These are phyloP conservation scores for Salvia hispanica DNA, from an alignment of 257 asterid species.

Conservation along the genomic window DNA sequence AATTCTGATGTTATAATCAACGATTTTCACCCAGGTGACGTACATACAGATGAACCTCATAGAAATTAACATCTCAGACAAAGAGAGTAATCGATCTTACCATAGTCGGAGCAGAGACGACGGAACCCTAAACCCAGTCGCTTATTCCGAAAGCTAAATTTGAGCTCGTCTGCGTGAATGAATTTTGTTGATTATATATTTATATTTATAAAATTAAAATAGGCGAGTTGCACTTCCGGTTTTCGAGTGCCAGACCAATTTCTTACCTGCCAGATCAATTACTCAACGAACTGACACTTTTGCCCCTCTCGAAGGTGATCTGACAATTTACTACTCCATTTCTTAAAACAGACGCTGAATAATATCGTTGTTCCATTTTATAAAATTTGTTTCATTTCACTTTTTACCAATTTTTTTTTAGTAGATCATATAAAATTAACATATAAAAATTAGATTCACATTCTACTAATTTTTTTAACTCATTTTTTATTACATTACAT, in stretches of 20 bases:
- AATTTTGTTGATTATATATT: background rate
- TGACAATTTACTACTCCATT: no score
- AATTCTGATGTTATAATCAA: conserved; percentile 12
- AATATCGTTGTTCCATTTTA: no score
- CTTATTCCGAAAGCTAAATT: conserved; percentile 27
- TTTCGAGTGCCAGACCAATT: conserved; percentile 13
- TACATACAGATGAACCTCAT: background rate
- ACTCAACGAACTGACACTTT: background rate
- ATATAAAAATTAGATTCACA: no score
- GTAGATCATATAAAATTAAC: no score
- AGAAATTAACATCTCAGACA: conserved; percentile 9
- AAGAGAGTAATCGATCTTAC: conserved; percentile 31
- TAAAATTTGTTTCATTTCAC: no score
- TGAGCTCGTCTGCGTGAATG: background rate
- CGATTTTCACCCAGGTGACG: background rate
- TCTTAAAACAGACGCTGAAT: no score
- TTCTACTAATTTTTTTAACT: no score
- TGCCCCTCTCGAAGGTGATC: background rate
- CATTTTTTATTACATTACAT: no score
- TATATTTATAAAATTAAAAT: background rate
- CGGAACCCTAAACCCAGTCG: conserved; percentile 48
- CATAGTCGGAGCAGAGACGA: conserved; percentile 37
- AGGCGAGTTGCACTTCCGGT: conserved; percentile 11
- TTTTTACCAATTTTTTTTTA: no score
- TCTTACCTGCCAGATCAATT: conserved; percentile 6